Base-by-base conservation (phyloP, 805 yeast species). In the Grigorovia yakushimaensis region DNA sequence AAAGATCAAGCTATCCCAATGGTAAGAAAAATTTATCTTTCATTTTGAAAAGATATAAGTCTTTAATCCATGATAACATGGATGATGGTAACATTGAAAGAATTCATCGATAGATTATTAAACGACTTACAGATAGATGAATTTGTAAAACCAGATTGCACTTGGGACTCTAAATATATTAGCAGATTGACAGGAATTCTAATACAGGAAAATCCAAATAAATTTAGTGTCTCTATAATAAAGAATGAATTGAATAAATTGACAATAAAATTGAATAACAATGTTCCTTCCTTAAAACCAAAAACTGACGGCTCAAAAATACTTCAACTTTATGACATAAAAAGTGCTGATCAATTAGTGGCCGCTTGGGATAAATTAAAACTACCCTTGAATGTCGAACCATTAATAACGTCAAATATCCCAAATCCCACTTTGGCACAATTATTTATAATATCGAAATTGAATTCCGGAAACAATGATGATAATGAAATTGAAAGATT, bases 1-100 rank as follows among this genome's bases (percentile, higher is more conserved):
- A 43, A 4, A 60, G 57, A 18, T 44, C 56, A 10, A 59, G 56
- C 2, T 62, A 62, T 47, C 37, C 42, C 6, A 54, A 61, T 38
- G 52, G 56, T 11, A 47, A 44, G 35, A 54, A 54, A 2, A 41
- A 50, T 41, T 50, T 64, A 2, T 51, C 59, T 4, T 48, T 57
- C 20, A 49, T 63, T 2, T 49, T 63, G 23, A 49, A 49, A 40
- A 54, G 54, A 38, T 61, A 49, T 43, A 43, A 52, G 10, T 15
- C 6, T 33, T 13, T 33, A 33, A 7, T n/a, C n/a, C 4, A 15
- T 2, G 5, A 7, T 15, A 3, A 33, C 17, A 33, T 7, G 15
- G 37, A 33, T 15, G 15, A 13, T 33, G 18, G 7, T 6, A 7
- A 15, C n/a, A 4, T 33, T 13, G 37, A 33, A n/a, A n/a, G 17